Conservation (phyloP, 2,329 filamentous ascomycete species). For the Cladorrhinum sp. region DNA sequence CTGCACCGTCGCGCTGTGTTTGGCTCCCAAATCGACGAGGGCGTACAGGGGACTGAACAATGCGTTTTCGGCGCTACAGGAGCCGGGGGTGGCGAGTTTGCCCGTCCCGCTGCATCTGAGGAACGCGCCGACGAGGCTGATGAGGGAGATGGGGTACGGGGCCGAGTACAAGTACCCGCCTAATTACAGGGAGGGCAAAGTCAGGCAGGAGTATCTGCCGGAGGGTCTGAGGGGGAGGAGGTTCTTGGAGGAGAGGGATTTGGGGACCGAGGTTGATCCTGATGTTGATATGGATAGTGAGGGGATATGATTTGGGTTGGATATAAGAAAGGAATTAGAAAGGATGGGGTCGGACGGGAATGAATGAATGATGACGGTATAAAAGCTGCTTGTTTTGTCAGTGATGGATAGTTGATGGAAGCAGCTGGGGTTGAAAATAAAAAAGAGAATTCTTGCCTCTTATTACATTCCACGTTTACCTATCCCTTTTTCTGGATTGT, state of each 20-base stretch:
- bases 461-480: too few relatives aligned
- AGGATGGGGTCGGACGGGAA: too few relatives aligned
- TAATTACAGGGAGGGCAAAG: slow-evolving; percentile 76
- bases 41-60: slow-evolving; percentile 81
- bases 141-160: slow-evolving; percentile 91
- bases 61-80: slow-evolving; percentile 72
- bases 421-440: too few relatives aligned
- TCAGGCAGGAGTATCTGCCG: slow-evolving; percentile 88
- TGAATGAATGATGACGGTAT: too few relatives aligned
- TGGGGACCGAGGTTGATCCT: slow-evolving; percentile 75
- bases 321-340: too few relatives aligned
- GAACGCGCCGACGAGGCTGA: slow-evolving; percentile 87
- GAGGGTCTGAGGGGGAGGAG: slow-evolving; percentile 64
- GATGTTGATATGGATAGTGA: slow-evolving; percentile 49
- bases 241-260: slow-evolving; percentile 77
- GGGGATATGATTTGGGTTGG: too few relatives aligned
- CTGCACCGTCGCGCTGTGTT: slow-evolving; percentile 73
- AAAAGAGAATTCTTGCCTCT: too few relatives aligned
- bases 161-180: slow-evolving; percentile 96
- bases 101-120: slow-evolving; percentile 84
- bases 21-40: slow-evolving; percentile 82
- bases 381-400: too few relatives aligned
- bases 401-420: too few relatives aligned
- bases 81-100: slow-evolving; percentile 77
- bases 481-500: too few relatives aligned